Evolutionary conservation across 108 stramenopile species (phyloP), one percentile per base, ranked within the genome.

Genomic region (Skeletonema costatum): DNA sequence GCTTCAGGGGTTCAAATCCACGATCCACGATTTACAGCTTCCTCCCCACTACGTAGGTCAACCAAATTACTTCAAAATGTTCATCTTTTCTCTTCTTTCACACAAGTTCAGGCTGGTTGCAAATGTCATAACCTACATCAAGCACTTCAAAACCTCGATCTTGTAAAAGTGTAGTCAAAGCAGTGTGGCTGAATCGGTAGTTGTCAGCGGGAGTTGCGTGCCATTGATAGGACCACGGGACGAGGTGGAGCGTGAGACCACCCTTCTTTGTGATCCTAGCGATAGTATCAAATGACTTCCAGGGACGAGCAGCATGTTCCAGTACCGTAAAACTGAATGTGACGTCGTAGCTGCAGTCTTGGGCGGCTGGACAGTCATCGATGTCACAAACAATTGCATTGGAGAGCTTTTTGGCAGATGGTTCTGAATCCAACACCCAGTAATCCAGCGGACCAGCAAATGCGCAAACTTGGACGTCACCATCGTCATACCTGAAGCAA

Each of bases 161-260:
- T 68, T 81, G 76, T 46, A 86, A 33, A 10, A 77, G 42, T 1
- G 71, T 60, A n/a, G 33, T 60, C n/a, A 74, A 73, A 36, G 86
- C 86, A 51, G 59, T 74, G 75, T 86, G 86, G 71, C 77, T 74
- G 66, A 86, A 86, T 11, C 86, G 77, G 68, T 73, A 86, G 17
- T 86, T 76, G 68, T 86, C 86, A 67, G 76, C 86, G 10, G 82
- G 86, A 46, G 86, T 86, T 36, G 86, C 86, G 44, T 86, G 82
- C 51, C 83, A 86, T 59, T 86, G 82, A 70, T 86, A 86, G 12
- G 77, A 78, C 53, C 64, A 86, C 3, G 82, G 86, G 2, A 86
- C 82, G 35, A 86, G 58, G 35, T 86, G 86, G 60, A 86, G 60
- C 12, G 86, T 86, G 53, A 86, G 66, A 0, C 86, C 86, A 14